phyloP scores from a whole-genome alignment of 2,329 filamentous ascomycete genomes.

The Microdochium nivale region DNA sequence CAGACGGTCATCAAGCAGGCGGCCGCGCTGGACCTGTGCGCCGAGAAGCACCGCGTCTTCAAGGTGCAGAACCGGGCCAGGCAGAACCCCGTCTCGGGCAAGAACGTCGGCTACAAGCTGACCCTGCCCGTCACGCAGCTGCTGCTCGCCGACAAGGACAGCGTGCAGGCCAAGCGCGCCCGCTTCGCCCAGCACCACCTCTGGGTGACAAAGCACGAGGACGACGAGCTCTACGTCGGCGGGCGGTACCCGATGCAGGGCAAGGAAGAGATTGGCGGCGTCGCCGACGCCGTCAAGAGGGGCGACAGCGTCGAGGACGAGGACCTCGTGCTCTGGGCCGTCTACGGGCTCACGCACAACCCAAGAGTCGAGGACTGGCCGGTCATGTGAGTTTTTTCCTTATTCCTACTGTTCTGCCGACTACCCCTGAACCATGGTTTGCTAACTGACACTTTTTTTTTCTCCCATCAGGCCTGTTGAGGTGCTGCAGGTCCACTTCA shows the following conservation, averaged over 20 bases:
- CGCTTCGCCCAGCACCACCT: conserved; percentile 25
- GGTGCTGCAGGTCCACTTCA: conserved; percentile 12
- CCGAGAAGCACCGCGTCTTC: conserved; percentile 26
- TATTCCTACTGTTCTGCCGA: not conserved
- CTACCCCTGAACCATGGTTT: too few species aligned
- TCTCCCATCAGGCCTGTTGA: conserved; percentile 17
- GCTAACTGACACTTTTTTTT: too few species aligned
- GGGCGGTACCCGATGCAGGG: conserved; percentile 32
- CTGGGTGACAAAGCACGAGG: conserved; percentile 25
- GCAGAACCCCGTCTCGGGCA: conserved; percentile 20
- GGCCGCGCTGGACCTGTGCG: conserved; percentile 30
- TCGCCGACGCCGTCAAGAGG: conserved; percentile 35
- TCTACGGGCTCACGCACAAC: conserved; percentile 49
- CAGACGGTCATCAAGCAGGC: conserved; percentile 29
- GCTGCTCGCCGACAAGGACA: conserved; percentile 13
- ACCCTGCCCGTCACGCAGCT: conserved; percentile 16
- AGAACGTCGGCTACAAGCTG: conserved; percentile 25
- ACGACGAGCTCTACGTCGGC: conserved; percentile 26
- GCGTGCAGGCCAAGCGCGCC: conserved; percentile 23
- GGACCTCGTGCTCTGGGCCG: conserved; percentile 42
- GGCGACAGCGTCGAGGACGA: conserved; percentile 41
- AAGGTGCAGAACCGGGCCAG: conserved; percentile 24
- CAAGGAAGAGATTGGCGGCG: conserved; percentile 34
- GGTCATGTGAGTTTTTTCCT: conserved; percentile 40
- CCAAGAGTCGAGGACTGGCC: conserved; percentile 59